A percentile compares a stretch with the other conserved stretches of the same genome.
phyloP scores from a whole-genome alignment of 176 grass and related monocot species.

The Oryza brachyantha region DNA sequence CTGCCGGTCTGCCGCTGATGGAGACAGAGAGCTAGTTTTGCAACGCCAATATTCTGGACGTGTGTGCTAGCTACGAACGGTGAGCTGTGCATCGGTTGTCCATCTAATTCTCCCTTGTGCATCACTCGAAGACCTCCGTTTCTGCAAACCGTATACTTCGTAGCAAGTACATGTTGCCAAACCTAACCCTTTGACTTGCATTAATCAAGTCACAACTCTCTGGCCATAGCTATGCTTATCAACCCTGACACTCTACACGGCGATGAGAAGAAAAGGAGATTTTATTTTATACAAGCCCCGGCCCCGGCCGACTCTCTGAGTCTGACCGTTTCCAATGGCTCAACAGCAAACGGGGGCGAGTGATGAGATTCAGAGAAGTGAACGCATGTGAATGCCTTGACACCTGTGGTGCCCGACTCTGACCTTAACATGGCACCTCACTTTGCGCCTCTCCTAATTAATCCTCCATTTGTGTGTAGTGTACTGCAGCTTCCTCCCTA shows the following conservation, averaged over 20 bases:
- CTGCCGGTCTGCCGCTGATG: background rate
- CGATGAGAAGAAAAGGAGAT: background rate
- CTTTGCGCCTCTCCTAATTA: background rate
- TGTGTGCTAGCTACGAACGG: background rate
- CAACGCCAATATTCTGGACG: background rate
- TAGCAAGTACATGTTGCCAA: background rate
- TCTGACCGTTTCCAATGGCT: background rate
- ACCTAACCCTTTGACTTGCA: background rate
- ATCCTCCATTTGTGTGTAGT: background rate
- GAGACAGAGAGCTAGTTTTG: background rate
- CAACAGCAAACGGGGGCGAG: background rate
- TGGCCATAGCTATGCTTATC: background rate
- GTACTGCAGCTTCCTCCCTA: background rate
- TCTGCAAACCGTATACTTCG: background rate
- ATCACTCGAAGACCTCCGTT: background rate
- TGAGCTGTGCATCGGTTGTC: slow-evolving; percentile 1
- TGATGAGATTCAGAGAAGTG: background rate
- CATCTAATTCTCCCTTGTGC: background rate
- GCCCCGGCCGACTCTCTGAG: background rate
- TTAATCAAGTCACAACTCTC: slow-evolving; percentile 14
- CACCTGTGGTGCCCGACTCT: background rate
- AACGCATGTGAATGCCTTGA: background rate
- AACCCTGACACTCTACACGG: background rate
- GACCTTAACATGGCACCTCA: background rate
- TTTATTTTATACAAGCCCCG: background rate